Evolutionary conservation across 495 filamentous ascomycete species (phyloP), one percentile per base, ranked within the genome.

Genomic region (Amorphotheca resinae): DNA sequence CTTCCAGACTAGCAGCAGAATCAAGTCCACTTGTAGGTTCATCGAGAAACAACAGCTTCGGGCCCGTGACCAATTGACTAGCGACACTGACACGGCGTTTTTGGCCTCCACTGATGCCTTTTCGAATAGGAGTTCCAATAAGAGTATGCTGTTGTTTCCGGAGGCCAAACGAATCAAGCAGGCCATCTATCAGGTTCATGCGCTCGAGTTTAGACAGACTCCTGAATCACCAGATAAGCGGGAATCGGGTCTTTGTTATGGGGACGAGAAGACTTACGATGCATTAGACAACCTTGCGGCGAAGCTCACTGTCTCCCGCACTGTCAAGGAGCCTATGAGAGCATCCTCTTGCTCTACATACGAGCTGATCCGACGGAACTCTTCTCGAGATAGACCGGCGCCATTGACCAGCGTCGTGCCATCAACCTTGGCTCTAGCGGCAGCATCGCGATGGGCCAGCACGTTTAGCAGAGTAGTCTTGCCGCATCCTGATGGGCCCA

Each of bases 341-440:
- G 81, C 74, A 66, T 93, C 84, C 42, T 88, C 82, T 60, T 89
- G 84, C 68, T 93, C 84, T 11, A 93, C 84, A 54, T 84, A 88
- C 14, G 76, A 72, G 37, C 65, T 74, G 41, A 84, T 63, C 17
- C 66, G 61, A 9, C 67, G 62, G 49, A 77, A 68, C 17, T 49
- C 50, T 15, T 57, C 41, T 2, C 44, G 45, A 6, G 62, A 58
- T 1, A 64, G 54, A 17, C 55, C 53, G 0, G 44, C 50, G 25
- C 78, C 79, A 54, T 86, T 83, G 48, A 86, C 61, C 38, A 68
- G 66, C 37, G 72, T 60, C 1, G 65, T 50, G 16, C 71, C 70
- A 17, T 65, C 51, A 11, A 72, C 61, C 22, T 62, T 69, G 8
- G 67, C 73, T 0, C 59, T 61, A 0, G 67, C 57, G 8, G 67